These are phyloP conservation scores for Melastoma malabathricum DNA, from an alignment of 345 rosid species.

Conservation along the genomic window DNA sequence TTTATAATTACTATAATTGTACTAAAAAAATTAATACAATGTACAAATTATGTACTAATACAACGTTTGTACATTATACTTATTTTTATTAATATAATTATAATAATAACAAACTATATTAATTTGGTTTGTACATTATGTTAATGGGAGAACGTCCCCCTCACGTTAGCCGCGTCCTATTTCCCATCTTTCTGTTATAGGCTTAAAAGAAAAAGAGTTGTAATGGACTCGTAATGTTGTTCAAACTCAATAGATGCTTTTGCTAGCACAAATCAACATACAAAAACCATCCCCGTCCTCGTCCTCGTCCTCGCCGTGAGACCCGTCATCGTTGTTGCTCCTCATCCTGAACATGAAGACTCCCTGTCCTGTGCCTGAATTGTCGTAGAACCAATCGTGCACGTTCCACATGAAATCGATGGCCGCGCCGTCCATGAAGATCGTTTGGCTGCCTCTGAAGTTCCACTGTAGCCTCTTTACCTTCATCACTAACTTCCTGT, in stretches of 20 bases:
- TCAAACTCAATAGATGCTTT: slow-evolving; percentile 14
- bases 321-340: slow-evolving; percentile 30
- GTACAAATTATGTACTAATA: too few relatives aligned
- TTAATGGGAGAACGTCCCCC: too few relatives aligned
- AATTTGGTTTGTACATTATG: too few relatives aligned
- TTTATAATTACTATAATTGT: too few relatives aligned
- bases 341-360: slow-evolving; percentile 90
- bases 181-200: too few relatives aligned
- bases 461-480: slow-evolving; percentile 90
- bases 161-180: too few relatives aligned
- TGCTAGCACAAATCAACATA: slow-evolving; percentile 66
- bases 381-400: slow-evolving; percentile 73
- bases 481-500: slow-evolving; percentile 56
- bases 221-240: background rate
- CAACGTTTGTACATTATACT: too few relatives aligned
- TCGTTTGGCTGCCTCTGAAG: slow-evolving; percentile 82
- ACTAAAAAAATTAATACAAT: too few relatives aligned
- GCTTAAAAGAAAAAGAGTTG: too few relatives aligned
- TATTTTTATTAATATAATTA: too few relatives aligned
- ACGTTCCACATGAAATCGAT: slow-evolving; percentile 95
- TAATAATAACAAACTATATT: too few relatives aligned
- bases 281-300: slow-evolving; percentile 63
- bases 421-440: slow-evolving; percentile 64
- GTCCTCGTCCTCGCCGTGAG: slow-evolving; percentile 19
- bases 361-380: slow-evolving; percentile 36